Evolutionary conservation across 306 rosid species (phyloP).

Genomic region (Pyrus bretschneideri): DNA sequence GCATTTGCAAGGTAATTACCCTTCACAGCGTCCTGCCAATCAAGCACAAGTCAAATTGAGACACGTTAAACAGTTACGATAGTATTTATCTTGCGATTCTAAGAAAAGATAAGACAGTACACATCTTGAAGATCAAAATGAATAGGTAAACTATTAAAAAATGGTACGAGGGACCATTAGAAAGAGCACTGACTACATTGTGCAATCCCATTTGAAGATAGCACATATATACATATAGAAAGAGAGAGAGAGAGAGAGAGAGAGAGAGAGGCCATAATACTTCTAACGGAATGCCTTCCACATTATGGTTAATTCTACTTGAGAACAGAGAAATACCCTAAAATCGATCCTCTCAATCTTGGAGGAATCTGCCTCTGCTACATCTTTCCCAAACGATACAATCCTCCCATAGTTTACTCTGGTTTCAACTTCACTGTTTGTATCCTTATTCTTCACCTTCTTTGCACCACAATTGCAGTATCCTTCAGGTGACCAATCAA

Average conservation of each 20-base stretch:
- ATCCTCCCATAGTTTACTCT: conserved; percentile 59
- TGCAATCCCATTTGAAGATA: not conserved
- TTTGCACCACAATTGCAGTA: conserved; percentile 40
- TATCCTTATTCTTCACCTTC: conserved; percentile 48
- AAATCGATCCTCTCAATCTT: conserved; percentile 61
- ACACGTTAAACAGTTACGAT: not conserved
- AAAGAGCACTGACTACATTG: not conserved
- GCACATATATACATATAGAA: not conserved
- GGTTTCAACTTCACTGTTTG: conserved; percentile 17
- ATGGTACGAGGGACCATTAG: not conserved
- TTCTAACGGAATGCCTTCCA: not conserved
- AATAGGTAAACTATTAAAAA: not conserved
- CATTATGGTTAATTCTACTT: not conserved
- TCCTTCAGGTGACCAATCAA: conserved; percentile 83
- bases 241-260: not conserved
- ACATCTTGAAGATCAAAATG: not conserved
- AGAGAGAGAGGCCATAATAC: not conserved
- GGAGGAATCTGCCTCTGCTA: conserved; percentile 49
- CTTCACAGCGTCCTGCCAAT: conserved; percentile 53
- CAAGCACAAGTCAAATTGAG: conserved; percentile 5
- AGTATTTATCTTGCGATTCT: not conserved
- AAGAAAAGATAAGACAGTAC: not conserved
- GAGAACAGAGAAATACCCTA: conserved; percentile 43
- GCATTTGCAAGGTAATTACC: conserved; percentile 50
- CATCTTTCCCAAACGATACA: conserved; percentile 65